Base-by-base conservation (phyloP, 2,329 filamentous ascomycete species). In the Chrysoporthe puriensis region DNA sequence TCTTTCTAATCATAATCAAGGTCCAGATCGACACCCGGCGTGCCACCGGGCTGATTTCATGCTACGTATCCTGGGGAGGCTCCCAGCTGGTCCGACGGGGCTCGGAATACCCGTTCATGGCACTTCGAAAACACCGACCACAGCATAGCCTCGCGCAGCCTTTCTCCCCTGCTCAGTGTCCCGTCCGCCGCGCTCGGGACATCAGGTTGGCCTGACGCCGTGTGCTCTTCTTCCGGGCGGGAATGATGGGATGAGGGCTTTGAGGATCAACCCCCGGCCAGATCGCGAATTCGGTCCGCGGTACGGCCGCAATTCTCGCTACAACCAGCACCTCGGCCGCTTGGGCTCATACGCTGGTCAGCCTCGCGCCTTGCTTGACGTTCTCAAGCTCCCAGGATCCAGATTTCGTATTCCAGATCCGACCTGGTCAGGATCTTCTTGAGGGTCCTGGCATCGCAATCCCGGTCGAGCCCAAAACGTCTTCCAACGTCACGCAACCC, bases 241-340 rank as follows among this genome's bases (percentile, higher is more conserved):
- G 21, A 46, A 46, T 8, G 21, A 43, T 26, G 21, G 36, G 18
- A 42, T 21, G 34, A 40, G 9, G 9, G n/a, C 2, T 44, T 14
- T 21, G 36, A 13, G 13, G 13, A 14, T 16, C 21, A 5, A 18
- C 18, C 57, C 58, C 43, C 14, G 21, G 26, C 59, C 42, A 44
- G 21, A 26, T 16, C 59, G 62, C 62, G 62, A 43, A 26, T 68
- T 66, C 62, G 66, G 66, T 50, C 66, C 62, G 57, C 60, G 44
- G 52, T 34, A 52, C 44, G 62, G 61, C 61, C 60, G 66, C 66
- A 64, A 69, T 67, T 69, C 61, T 69, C 67, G 67, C 67, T 69
- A 42, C 66, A 67, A 69, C 52, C 42, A 50, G 8, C 59, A 43
- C 21, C 43, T 46, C 40, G 26, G n/a, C 3, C 34, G 26, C 36